phyloP scores from a whole-genome alignment of 176 grass and related monocot genomes.

The Carex kokanica region DNA sequence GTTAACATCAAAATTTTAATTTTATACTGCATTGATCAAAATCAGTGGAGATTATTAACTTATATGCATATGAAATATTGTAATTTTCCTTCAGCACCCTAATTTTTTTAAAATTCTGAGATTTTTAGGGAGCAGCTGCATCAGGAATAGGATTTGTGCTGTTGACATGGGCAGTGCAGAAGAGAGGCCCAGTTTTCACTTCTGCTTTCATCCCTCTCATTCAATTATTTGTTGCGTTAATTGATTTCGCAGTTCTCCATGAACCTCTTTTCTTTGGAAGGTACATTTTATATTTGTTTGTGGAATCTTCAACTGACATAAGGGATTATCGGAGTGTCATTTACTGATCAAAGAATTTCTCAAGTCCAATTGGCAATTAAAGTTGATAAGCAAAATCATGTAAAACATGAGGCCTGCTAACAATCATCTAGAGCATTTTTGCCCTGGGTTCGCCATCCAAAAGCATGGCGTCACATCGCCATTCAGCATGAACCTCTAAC shows the following conservation, averaged over 20 bases:
- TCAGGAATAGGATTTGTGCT: constrained; percentile 66
- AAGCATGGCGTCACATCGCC: no score
- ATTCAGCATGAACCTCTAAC: no score
- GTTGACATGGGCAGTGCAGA: constrained; percentile 78
- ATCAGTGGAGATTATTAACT: background rate
- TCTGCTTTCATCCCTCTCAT: constrained; percentile 75
- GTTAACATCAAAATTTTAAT: background rate
- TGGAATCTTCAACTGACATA: background rate
- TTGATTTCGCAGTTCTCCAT: constrained; percentile 53
- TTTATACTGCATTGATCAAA: background rate
- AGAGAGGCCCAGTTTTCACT: constrained; percentile 66
- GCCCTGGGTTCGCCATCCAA: no score
- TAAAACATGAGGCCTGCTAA: background rate
- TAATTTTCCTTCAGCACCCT: background rate
- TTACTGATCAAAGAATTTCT: background rate
- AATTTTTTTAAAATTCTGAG: background rate
- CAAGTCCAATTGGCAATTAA: background rate
- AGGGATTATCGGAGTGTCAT: background rate
- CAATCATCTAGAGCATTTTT: no score
- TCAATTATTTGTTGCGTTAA: constrained; percentile 57
- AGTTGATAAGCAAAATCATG: background rate
- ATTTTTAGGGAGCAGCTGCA: constrained; percentile 43
- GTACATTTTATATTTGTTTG: constrained; percentile 17
- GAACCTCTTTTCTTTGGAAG: constrained; percentile 69
- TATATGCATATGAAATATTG: background rate